phyloP scores from a whole-genome alignment of 2,329 filamentous ascomycete species.

The Tolypocladium sp. region DNA sequence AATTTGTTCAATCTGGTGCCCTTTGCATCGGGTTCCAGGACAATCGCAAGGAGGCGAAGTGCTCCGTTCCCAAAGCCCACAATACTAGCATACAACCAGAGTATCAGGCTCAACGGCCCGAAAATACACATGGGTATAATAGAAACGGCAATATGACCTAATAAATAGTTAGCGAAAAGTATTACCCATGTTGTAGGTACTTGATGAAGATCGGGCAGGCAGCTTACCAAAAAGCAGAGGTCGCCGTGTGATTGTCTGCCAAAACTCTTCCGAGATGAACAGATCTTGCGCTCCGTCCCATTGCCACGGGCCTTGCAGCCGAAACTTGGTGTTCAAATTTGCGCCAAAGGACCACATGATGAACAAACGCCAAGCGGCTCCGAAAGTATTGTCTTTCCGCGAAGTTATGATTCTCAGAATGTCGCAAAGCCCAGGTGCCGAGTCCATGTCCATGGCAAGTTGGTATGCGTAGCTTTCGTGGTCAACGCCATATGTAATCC shows the following conservation, averaged over 20 bases:
- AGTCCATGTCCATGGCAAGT: conserved; percentile 31
- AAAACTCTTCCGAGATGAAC: conserved; percentile 11
- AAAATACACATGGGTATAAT: no score
- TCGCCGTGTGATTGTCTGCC: conserved; percentile 11
- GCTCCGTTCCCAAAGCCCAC: no score
- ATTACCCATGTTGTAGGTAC: no score
- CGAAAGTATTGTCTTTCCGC: no score
- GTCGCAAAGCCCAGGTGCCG: conserved; percentile 23
- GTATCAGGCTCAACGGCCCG: no score
- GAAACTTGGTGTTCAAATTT: conserved; percentile 33
- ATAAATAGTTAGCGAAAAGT: no score
- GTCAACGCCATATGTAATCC: conserved; percentile 31
- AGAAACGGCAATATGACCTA: no score
- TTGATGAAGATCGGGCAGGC: no score
- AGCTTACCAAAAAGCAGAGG: conserved; percentile 10
- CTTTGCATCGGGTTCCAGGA: no score
- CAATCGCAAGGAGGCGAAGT: no score
- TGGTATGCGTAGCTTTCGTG: conserved; percentile 38
- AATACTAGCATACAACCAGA: no score
- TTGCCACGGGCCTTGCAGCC: conserved; percentile 27
- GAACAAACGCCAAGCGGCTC: conserved; percentile 6
- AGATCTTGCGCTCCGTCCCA: conserved; percentile 16
- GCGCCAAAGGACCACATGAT: conserved; percentile 30
- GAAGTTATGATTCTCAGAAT: conserved; percentile 11
- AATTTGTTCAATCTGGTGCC: no score